Evolutionary conservation across 768 basidiomycete species (phyloP).

Genomic region (Termitomyces sp.): DNA sequence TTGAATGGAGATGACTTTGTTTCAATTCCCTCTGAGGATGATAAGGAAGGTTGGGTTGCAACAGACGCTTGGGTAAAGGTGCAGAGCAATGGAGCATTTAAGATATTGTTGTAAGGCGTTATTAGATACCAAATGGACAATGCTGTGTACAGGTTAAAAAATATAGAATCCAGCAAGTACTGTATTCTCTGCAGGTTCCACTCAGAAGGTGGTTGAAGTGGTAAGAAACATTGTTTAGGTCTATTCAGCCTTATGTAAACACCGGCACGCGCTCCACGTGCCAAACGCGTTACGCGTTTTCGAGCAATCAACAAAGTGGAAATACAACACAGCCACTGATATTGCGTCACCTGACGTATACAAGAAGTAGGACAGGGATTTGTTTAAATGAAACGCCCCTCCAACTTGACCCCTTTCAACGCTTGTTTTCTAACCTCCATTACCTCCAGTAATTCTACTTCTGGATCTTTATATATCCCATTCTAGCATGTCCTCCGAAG

Average conservation of each 20-base stretch:
- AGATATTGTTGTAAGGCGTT: slow-evolving; percentile 17
- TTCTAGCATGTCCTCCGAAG: slow-evolving; percentile 20
- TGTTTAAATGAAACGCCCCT: slow-evolving; percentile 23
- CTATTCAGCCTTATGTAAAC: neutral
- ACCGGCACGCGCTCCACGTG: slow-evolving; percentile 13
- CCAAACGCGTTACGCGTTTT: slow-evolving; percentile 16
- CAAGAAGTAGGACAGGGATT: slow-evolving; percentile 5
- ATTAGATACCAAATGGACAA: neutral
- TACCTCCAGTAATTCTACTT: neutral
- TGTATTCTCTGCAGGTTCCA: neutral
- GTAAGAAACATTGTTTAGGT: too few species aligned
- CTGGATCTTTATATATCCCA: slow-evolving; percentile 1
- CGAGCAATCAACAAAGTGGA: slow-evolving; percentile 31
- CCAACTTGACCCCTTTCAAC: slow-evolving; percentile 15
- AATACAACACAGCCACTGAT: slow-evolving; percentile 36
- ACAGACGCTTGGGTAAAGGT: slow-evolving; percentile 41
- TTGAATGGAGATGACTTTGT: slow-evolving; percentile 38
- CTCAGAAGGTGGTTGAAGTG: neutral
- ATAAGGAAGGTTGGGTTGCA: slow-evolving; percentile 40
- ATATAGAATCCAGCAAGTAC: neutral
- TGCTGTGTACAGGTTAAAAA: neutral
- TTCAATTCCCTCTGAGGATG: slow-evolving; percentile 24
- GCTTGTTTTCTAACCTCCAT: slow-evolving; percentile 9
- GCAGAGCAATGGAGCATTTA: slow-evolving; percentile 66
- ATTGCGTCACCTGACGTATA: slow-evolving; percentile 17